These are phyloP conservation scores for Bolboschoenus planiculmis DNA, from an alignment of 176 grass and related monocot species.

Conservation along the genomic window DNA sequence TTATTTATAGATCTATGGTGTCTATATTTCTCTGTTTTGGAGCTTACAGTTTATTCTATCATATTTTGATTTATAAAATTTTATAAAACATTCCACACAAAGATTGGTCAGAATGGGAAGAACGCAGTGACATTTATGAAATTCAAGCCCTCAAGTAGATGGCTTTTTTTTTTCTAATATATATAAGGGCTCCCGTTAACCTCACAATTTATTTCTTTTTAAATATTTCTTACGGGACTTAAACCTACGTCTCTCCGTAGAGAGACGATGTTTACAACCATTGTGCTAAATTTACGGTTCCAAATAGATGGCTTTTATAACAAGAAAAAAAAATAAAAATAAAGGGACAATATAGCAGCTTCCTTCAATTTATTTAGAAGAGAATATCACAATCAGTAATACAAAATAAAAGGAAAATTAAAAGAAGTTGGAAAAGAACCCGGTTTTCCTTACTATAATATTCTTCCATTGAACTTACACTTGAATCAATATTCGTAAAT, in stretches of 20 bases:
- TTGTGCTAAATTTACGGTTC: background rate
- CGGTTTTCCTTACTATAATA: background rate
- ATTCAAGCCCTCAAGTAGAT: no score
- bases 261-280: background rate
- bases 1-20: background rate
- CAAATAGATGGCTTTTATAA: background rate
- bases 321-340: background rate
- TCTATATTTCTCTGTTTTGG: background rate
- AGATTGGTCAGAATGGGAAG: background rate
- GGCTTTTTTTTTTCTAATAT: no score
- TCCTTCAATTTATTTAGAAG: background rate
- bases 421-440: background rate
- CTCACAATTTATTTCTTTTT: no score
- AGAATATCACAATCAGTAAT: background rate
- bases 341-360: background rate
- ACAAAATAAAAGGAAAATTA: background rate
- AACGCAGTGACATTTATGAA: no score
- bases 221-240: no score
- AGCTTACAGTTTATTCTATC: background rate
- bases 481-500: background rate
- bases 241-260: no score
- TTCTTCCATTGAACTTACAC: background rate
- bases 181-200: no score
- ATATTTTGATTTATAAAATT: no score
- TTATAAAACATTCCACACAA: background rate